phyloP scores from a whole-genome alignment of 1,284 basidiomycete genomes.

The Cerrena zonata region DNA sequence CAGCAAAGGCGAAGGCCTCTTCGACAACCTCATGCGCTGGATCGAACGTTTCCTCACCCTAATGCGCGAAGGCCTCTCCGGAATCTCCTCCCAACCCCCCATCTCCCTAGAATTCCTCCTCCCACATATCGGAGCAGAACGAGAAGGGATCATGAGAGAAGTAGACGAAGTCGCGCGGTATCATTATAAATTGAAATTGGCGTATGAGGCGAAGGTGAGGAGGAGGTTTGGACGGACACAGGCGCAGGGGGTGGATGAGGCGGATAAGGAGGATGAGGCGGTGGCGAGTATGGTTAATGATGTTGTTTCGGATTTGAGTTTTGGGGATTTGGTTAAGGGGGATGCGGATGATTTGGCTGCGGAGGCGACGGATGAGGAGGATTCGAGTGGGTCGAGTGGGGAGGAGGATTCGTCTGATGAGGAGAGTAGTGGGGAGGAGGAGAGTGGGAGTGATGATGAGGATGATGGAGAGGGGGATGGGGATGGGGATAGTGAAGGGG shows the following conservation, averaged over 20 bases:
- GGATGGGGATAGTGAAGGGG: conserved; percentile 28
- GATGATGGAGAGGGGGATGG: conserved; percentile 31
- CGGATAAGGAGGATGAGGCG: conserved; percentile 69
- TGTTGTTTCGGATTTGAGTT: conserved; percentile 73
- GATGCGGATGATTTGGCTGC: conserved; percentile 77
- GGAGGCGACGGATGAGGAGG: conserved; percentile 64
- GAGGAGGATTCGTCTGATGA: conserved; percentile 24
- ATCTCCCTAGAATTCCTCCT: conserved; percentile 83
- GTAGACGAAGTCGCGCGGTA: conserved; percentile 83
- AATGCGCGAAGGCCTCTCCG: conserved; percentile 82
- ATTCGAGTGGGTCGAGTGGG: conserved; percentile 27
- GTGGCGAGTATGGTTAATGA: conserved; percentile 75
- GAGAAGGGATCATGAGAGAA: conserved; percentile 73
- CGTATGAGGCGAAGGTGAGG: conserved; percentile 83
- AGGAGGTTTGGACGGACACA: conserved; percentile 67
- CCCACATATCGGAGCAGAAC: conserved; percentile 72
- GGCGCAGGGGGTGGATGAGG: conserved; percentile 36
- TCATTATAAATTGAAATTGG: conserved; percentile 87
- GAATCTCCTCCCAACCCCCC: too few relatives aligned
- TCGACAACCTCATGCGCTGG: conserved; percentile 94
- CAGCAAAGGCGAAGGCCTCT: conserved; percentile 91
- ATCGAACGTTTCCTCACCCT: conserved; percentile 91
- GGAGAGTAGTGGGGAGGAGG: conserved; percentile 12
- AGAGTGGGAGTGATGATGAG: conserved; percentile 33
- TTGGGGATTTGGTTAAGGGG: conserved; percentile 71